These are phyloP conservation scores for Hemileccinum impolitum DNA, from an alignment of 768 basidiomycete genomes.

Conservation along the genomic window DNA sequence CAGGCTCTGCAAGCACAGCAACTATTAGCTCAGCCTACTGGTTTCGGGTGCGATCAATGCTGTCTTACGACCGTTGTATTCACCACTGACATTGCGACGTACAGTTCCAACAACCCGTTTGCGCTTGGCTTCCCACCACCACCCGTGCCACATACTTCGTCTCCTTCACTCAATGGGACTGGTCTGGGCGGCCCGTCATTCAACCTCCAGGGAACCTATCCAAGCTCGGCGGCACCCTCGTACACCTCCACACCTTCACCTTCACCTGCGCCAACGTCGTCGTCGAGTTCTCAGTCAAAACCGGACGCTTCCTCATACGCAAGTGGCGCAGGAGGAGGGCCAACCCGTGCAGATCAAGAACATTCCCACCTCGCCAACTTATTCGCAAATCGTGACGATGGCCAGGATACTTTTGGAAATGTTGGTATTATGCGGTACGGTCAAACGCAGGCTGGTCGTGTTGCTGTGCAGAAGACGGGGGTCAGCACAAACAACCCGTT, in stretches of 20 bases:
- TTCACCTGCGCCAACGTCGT: conserved; percentile 40
- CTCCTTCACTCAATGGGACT: conserved; percentile 31
- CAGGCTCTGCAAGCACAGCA: conserved; percentile 47
- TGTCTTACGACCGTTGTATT: neutral
- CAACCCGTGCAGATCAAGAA: conserved; percentile 59
- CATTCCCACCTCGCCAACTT: conserved; percentile 73
- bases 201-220: conserved; percentile 69
- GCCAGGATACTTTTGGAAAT: conserved; percentile 96
- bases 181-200: conserved; percentile 47
- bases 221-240: conserved; percentile 36
- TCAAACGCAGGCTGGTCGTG: conserved; percentile 50
- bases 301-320: conserved; percentile 29
- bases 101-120: conserved; percentile 94
- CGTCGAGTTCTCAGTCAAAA: conserved; percentile 36
- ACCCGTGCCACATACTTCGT: conserved; percentile 33
- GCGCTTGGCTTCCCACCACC: conserved; percentile 43
- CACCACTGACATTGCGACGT: conserved; percentile 26
- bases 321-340: conserved; percentile 17
- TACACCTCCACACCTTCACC: conserved; percentile 40
- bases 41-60: conserved; percentile 57
- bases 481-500: conserved; percentile 60
- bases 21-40: conserved; percentile 63
- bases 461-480: conserved; percentile 47
- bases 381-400: conserved; percentile 88
- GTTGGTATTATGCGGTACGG: conserved; percentile 73